Percentiles rank a stretch among this genome's conserved stretches.
These are phyloP conservation scores for Ogataea allantospora DNA, from an alignment of 805 yeast genomes.

Conservation along the genomic window DNA sequence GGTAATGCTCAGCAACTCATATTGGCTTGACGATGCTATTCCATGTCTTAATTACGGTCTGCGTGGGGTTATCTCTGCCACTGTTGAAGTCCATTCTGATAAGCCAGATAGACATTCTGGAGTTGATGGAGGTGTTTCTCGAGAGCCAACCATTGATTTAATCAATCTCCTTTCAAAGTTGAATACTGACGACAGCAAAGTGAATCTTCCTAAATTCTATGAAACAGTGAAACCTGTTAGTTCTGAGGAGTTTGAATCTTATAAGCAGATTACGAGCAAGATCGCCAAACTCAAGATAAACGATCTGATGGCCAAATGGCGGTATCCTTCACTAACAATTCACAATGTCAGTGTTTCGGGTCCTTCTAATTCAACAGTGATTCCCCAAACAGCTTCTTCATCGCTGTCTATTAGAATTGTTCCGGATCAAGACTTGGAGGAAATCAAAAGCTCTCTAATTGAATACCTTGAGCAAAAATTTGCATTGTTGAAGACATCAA, in stretches of 20 bases:
- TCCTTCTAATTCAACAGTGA: conserved; percentile 85
- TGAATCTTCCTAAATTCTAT: conserved; percentile 67
- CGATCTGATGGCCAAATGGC: conserved; percentile 78
- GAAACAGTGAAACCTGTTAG: conserved; percentile 61
- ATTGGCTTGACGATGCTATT: conserved; percentile 85
- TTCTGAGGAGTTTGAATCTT: conserved; percentile 56
- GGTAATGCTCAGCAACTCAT: conserved; percentile 85
- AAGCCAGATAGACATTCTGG: conserved; percentile 93
- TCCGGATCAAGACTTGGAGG: conserved; percentile 75
- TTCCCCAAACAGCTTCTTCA: conserved; percentile 78
- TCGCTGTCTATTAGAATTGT: conserved; percentile 82
- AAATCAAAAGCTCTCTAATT: conserved; percentile 51
- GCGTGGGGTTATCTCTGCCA: conserved; percentile 83
- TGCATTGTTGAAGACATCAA: conserved; percentile 50
- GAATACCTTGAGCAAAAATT: conserved; percentile 50
- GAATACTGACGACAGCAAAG: conserved; percentile 52
- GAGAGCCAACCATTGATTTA: conserved; percentile 88
- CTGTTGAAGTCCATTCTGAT: conserved; percentile 68
- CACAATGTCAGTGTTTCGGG: conserved; percentile 87
- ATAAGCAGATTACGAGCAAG: conserved; percentile 55
- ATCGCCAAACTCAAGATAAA: conserved; percentile 34
- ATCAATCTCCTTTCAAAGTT: conserved; percentile 68
- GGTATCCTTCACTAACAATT: conserved; percentile 83
- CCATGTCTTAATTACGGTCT: conserved; percentile 95
- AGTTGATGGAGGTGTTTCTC: conserved; percentile 87